Conservation (phyloP, 164 flowering plant species). For the Brasenia schreberi region DNA sequence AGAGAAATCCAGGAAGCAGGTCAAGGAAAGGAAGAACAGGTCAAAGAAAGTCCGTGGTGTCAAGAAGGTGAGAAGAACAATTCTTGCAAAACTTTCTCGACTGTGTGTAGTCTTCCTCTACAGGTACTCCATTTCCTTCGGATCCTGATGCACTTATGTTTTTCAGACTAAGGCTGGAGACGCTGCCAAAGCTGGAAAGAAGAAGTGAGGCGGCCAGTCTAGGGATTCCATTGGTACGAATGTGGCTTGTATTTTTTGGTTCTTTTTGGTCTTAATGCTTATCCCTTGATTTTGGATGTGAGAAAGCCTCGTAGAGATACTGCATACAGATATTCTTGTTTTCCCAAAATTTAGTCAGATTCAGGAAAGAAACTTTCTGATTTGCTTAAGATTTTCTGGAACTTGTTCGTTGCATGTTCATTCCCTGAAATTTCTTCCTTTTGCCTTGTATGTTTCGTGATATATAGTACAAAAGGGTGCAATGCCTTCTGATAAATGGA, state of each 20-base stretch:
- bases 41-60: slow-evolving; percentile 19
- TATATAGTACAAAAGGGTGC: no score
- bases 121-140: background rate
- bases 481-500: no score
- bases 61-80: slow-evolving; percentile 11
- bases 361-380: no score
- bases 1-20: slow-evolving; percentile 20
- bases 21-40: slow-evolving; percentile 25
- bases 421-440: no score
- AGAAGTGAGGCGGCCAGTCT: slow-evolving; percentile 26
- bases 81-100: no score
- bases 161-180: slow-evolving; percentile 49
- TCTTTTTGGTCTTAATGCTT: background rate
- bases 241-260: background rate
- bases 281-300: background rate
- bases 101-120: no score
- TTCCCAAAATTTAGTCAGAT: no score
- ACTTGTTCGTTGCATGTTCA: no score
- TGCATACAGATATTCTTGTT: no score
- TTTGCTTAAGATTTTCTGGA: no score
- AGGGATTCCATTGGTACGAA: background rate
- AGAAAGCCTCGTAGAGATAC: background rate
- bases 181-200: slow-evolving; percentile 49
- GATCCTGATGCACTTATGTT: background rate
- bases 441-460: no score